Base-by-base conservation (phyloP, 768 basidiomycete species). In the Lenzites betulinus region DNA sequence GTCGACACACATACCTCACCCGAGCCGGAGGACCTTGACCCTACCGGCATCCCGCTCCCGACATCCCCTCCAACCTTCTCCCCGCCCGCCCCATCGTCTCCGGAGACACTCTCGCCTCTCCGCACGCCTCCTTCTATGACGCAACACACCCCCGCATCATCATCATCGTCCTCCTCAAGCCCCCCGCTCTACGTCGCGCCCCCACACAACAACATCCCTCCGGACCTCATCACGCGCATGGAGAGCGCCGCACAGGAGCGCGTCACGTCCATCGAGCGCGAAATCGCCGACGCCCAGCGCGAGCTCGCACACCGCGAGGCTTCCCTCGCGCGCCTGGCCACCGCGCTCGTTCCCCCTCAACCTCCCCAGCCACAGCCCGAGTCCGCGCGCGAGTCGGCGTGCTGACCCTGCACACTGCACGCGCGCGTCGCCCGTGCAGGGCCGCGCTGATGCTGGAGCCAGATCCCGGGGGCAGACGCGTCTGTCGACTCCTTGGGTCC, bases 221-320 rank as follows among this genome's bases (percentile, higher is more conserved):
- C n/a, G 7, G 38, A 59, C n/a, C 43, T 56, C 18, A 39, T 60
- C 20, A 42, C 49, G 25, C 53, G 58, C 20, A 43, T 56, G 9
- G 63, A 59, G 28, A 52, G 43, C 44, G 25, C 39, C 7, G 30
- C 63, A 6, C 36, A 52, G 22, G 58, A 35, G 42, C 56, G 65
- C 28, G 38, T 66, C 20, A 56, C 58, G 6, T 13, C 49, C 1
- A 42, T 64, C 51, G 66, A 65, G 51, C 62, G 51, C 7, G 58
- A 64, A 43, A 41, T 63, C 3, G 52, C 41, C 5, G 52, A 35
- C 13, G 54, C 59, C 22, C 55, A 51, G 23, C 61, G 56, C 23
- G 54, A 62, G 15, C 51, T 67, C 1, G 60, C 54, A 20, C 55
- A 56, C 6, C 52, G 51, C 39, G 54, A 67, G 30, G 63, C 54